Percentiles rank a stretch among this genome's conserved stretches.
Conservation (phyloP, 768 basidiomycete species). For the Lentinula guzmanii region DNA sequence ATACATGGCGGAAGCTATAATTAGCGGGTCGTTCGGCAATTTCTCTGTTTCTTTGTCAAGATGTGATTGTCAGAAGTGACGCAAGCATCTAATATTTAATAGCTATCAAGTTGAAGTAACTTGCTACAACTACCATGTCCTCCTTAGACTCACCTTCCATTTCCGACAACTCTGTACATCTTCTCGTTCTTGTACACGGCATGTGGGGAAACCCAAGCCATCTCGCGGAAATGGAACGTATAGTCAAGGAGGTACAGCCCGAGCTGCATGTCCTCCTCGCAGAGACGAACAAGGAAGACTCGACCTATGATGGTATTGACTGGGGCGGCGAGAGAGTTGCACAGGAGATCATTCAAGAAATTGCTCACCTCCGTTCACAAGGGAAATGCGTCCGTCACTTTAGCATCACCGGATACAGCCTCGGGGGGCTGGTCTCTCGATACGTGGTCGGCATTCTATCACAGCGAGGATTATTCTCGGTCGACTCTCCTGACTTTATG, state of each 20-base stretch:
- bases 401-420: slow-evolving; percentile 70
- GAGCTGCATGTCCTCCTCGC: slow-evolving; percentile 59
- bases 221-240: slow-evolving; percentile 50
- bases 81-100: background rate
- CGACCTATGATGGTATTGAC: slow-evolving; percentile 80
- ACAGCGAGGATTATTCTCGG: slow-evolving; percentile 34
- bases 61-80: background rate
- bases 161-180: slow-evolving; percentile 20
- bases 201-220: slow-evolving; percentile 82
- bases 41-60: no score
- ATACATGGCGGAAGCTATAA: no score
- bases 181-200: slow-evolving; percentile 52
- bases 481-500: slow-evolving; percentile 24
- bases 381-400: slow-evolving; percentile 61
- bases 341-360: slow-evolving; percentile 60
- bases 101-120: no score
- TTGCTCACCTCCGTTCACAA: slow-evolving; percentile 43
- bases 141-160: background rate
- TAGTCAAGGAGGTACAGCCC: slow-evolving; percentile 43
- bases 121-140: background rate
- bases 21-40: no score
- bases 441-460: slow-evolving; percentile 56
- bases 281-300: slow-evolving; percentile 56
- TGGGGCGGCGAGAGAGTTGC: slow-evolving; percentile 80
- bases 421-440: slow-evolving; percentile 79